phyloP scores from a whole-genome alignment of 331 rosid genomes.

The Phaseolus coccineus region DNA sequence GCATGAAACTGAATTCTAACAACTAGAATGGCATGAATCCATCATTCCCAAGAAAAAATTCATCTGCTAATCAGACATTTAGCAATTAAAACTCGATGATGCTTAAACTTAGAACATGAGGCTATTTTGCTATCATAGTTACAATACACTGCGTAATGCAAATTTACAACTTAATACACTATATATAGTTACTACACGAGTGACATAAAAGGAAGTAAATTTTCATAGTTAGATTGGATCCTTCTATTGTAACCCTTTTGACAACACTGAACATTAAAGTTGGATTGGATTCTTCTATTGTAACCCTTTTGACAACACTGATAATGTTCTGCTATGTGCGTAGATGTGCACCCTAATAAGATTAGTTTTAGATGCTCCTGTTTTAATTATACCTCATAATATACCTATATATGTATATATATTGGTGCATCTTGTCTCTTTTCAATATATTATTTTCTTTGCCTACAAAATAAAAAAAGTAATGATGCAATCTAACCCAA shows the following conservation, averaged over 20 bases:
- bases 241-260: not conserved
- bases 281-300: slow-evolving; percentile 4
- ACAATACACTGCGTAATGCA: not conserved
- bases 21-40: not conserved
- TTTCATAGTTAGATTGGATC: slow-evolving; percentile 11
- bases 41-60: slow-evolving; percentile 15
- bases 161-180: not conserved
- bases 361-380: too few relatives aligned
- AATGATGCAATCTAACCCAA: slow-evolving; percentile 43
- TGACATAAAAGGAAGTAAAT: not conserved
- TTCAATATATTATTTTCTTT: too few relatives aligned
- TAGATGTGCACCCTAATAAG: too few relatives aligned
- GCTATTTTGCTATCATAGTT: slow-evolving; percentile 2
- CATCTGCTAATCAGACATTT: slow-evolving; percentile 6
- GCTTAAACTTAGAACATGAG: slow-evolving; percentile 29
- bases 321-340: too few relatives aligned
- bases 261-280: not conserved
- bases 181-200: not conserved
- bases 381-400: too few relatives aligned
- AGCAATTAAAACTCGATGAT: not conserved
- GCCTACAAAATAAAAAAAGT: not conserved
- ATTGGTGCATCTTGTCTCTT: too few relatives aligned
- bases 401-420: too few relatives aligned
- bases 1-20: not conserved
- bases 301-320: too few relatives aligned